Evolutionary conservation across 345 rosid genomes (phyloP), one percentile per base, ranked within the genome.

Genomic region (Murraya koenigii): DNA sequence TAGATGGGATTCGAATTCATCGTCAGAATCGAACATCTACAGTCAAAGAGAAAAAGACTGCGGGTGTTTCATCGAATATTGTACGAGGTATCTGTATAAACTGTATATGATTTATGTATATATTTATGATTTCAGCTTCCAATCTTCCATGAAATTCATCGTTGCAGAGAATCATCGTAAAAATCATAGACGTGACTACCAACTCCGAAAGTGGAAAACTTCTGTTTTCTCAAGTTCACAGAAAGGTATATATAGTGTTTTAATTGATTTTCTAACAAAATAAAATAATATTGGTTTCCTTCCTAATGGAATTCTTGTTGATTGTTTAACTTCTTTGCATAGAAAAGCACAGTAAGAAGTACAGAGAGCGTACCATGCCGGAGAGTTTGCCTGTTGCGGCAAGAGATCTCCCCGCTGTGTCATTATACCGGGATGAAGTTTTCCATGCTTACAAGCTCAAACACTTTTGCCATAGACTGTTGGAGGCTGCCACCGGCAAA

Each of bases 401-500:
- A 44, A 79, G 33, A 61, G 82, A 78, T 39, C 41, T 63, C 62
- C 33, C 75, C 4, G 41, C 64, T 66, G 55, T 38, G 7, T 23
- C 35, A 8, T 60, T 66, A 59, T 35, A 77, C 49, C 77, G 60
- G 67, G 64, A 52, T 10, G 75, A 73, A 71, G 39, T 44, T 26
- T 55, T 69, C 36, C 74, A 25, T 64, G 75, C 74, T 8, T 20
- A 76, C 64, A 84, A 60, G 74, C 68, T 74, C 69, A 70, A 82
- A 13, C 11, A 81, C 75, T 82, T 84, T 74, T 3, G 23, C 77
- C 82, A 78, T 38, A 38, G 26, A 32, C 74, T 75, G 19, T 23
- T 81, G 36, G 76, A 66, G 66, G 74, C 75, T 7, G 87, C 89
- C 38, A 89, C 92, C 19, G 33, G 74, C 38, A 81, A 84, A 78